phyloP scores from a whole-genome alignment of 2,329 filamentous ascomycete species.

The Boeremia lycopersici region DNA sequence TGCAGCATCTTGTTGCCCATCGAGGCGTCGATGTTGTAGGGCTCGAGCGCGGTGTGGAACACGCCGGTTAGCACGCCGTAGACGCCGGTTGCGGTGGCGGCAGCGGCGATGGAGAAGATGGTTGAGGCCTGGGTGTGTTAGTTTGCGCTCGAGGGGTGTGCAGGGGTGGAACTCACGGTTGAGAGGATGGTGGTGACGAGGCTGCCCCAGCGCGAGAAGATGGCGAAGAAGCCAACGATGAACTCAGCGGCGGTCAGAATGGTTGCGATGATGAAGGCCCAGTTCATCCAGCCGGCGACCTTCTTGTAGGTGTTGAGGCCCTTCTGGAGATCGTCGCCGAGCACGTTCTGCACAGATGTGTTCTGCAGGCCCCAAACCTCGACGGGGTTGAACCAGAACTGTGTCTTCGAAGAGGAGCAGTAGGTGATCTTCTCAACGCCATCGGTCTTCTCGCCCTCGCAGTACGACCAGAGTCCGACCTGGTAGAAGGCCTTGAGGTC shows the following conservation, averaged over 20 bases:
- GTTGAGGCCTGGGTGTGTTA: constrained; percentile 52
- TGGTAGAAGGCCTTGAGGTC: constrained; percentile 77
- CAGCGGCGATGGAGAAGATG: constrained; percentile 67
- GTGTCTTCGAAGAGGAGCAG: constrained; percentile 73
- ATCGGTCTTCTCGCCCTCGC: constrained; percentile 65
- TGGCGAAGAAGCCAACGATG: constrained; percentile 78
- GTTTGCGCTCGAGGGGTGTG: constrained; percentile 37
- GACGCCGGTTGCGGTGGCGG: constrained; percentile 75
- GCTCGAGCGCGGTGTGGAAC: constrained; percentile 69
- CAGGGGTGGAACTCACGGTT: constrained; percentile 57
- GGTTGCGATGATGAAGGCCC: constrained; percentile 78
- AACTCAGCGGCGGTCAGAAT: constrained; percentile 73
- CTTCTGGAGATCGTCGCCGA: constrained; percentile 70
- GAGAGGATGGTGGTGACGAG: constrained; percentile 82
- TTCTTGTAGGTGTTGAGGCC: constrained; percentile 75
- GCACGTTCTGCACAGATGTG: constrained; percentile 55
- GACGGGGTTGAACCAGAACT: constrained; percentile 78
- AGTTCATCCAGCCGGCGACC: constrained; percentile 80
- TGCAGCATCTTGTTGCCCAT: constrained; percentile 74
- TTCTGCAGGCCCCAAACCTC: constrained; percentile 67
- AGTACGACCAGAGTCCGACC: constrained; percentile 87
- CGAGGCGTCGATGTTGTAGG: constrained; percentile 71
- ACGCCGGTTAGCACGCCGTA: constrained; percentile 72
- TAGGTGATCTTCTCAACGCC: constrained; percentile 56
- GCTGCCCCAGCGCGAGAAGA: constrained; percentile 80